Evolutionary conservation across 169 alveolate species (phyloP), one percentile per base, ranked within the genome.

Genomic region (Plasmodium falciparum): DNA sequence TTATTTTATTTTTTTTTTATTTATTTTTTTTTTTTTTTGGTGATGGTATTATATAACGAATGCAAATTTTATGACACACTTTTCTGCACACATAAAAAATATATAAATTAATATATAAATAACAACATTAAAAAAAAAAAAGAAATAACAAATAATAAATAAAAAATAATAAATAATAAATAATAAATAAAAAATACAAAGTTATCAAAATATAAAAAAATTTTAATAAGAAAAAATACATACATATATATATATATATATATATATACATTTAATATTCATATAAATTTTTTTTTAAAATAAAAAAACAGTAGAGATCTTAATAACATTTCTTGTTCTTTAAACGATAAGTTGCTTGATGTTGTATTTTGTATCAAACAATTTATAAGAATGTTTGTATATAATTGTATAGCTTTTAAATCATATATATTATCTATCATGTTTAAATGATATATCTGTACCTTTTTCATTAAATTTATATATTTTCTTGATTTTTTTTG

Each of bases 251-350:
- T 12, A 9, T 47, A 3, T 20, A 26, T 24, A 24, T 74, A 20
- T 15, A 39, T 8, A 54, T 20, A 26, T 24, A 24, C 20, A 7
- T 29, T n/a, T 12, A 24, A 9, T 39, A n/a, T 26, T 26, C 15
- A 29, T 66, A 9, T 66, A 29, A 22, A 71, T 7, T 70, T 22
- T 22, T 62, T 58, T 66, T 78, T 73, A 22, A 66, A 58, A 49
- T 78, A 78, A 78, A 78, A 71, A 52, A 78, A 22, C 45, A 78
- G 17, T 11, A 78, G 78, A 7, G 89, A 78, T 26, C 78, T 29
- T 13, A 78, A 65, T 22, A 66, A 47, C 89, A 78, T 78, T 47
- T 17, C 12, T 17, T 66, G 78, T 24, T 78, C 89, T 22, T 78
- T 73, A 59, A 11, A 78, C 17, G 89, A 70, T 22, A 78, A 39